These are phyloP conservation scores for Hirsutella thompsonii DNA, from an alignment of 2,329 filamentous ascomycete species.

Conservation along the genomic window DNA sequence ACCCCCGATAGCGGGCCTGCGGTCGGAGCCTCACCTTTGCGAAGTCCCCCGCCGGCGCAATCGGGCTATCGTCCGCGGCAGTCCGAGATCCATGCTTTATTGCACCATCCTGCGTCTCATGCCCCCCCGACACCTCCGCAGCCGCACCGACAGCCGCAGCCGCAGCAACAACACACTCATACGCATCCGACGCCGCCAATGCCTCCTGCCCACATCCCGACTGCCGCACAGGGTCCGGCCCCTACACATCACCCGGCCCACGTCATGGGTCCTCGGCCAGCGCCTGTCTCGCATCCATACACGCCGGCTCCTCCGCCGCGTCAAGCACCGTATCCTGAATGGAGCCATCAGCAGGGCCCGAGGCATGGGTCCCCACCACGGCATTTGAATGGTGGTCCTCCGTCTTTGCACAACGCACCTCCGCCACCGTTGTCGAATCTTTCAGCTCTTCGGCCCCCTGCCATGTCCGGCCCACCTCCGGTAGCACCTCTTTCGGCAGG, in stretches of 20 bases:
- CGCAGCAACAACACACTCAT: neutral
- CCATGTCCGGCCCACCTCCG: conserved; percentile 27
- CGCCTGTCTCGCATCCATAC: conserved; percentile 14
- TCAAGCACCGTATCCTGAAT: conserved; percentile 25
- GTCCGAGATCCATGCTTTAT: conserved; percentile 7
- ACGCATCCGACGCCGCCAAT: conserved; percentile 8
- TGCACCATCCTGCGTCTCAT: conserved; percentile 6
- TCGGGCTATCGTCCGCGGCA: conserved; percentile 13
- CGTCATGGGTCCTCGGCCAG: conserved; percentile 14
- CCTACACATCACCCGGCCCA: conserved; percentile 11
- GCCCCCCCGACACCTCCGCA: conserved; percentile 2
- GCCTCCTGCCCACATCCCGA: neutral
- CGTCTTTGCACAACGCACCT: conserved; percentile 16
- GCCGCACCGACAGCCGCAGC: neutral
- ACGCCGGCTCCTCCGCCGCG: conserved; percentile 12
- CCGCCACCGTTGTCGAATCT: conserved; percentile 19
- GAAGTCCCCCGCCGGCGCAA: conserved; percentile 14
- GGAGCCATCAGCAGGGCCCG: conserved; percentile 33
- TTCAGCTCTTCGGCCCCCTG: conserved; percentile 36
- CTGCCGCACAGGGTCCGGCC: neutral
- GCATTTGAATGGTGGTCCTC: conserved; percentile 35
- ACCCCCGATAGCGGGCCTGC: conserved; percentile 8
- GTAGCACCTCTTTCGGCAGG: conserved; percentile 26
- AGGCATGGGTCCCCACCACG: conserved; percentile 34
- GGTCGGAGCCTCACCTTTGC: conserved; percentile 11